Evolutionary conservation across 768 basidiomycete species (phyloP), one percentile per base, ranked within the genome.

Genomic region (Leccinum arenicola): DNA sequence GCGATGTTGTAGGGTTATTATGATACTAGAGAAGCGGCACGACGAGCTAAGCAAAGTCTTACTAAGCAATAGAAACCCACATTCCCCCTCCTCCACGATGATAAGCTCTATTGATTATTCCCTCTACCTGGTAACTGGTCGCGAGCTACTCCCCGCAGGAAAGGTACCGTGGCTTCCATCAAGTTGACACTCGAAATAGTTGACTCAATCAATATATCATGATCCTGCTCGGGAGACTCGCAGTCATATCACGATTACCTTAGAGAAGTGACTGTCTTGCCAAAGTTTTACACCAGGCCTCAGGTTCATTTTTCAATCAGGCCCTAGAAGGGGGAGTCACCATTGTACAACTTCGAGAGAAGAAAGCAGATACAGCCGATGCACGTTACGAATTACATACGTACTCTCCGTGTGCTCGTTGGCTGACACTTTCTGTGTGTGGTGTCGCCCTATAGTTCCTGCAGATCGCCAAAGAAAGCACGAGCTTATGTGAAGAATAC

Each of bases 321-420:
- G 80, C 93, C 2, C 76, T 96, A 15, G 76, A 84, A 68, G 95
- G 95, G 10, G 95, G 94, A 3, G 93, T 96, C 1, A 94, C 93
- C 1, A 68, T 95, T 50, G 92, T 97, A 5, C 95, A 97, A 73
- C 79, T 96, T 17, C 82, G 94, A 38, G 95, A 98, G 73, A 98
- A 98, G 73, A 73, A 83, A 11, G 74, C 81, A 0, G 93, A 95
- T 61, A 95, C 93, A 0, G 81, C 81, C 23, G 90, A 94, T 74
- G 93, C 89, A 51, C 66, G 83, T 72, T 7, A 14, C 9, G 38
- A 25, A n/a, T 9, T 40, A 40, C 38, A 38, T 38, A 12, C 38
- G 15, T 8, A n/a, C 52, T 56, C 33, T 54, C 33, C 38, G 1
- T 2, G 52, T 59, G 43, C 11, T 40, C 10, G 11, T n/a, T 43